Evolutionary conservation across 2,329 filamentous ascomycete genomes (phyloP).

Genomic region (Tolypocladium guangdongense): DNA sequence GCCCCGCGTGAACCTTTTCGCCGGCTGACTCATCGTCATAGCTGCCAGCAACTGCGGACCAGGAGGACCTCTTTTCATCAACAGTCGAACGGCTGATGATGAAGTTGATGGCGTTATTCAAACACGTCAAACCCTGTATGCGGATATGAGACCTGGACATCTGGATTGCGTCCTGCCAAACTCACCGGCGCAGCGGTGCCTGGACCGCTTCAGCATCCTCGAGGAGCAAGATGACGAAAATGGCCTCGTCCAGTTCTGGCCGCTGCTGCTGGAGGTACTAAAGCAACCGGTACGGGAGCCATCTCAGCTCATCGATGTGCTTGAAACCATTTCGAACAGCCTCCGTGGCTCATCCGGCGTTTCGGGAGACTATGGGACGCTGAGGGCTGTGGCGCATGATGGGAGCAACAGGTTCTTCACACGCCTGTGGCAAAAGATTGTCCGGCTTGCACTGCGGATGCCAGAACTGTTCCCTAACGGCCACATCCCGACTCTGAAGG

Average conservation of each 20-base stretch:
- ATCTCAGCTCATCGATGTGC: slow-evolving; percentile 10
- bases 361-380: slow-evolving; percentile 11
- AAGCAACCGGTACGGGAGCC: slow-evolving; percentile 1
- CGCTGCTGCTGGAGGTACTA: slow-evolving; percentile 13
- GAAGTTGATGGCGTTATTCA: neutral
- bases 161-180: slow-evolving; percentile 3
- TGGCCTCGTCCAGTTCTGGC: slow-evolving; percentile 15
- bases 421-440: slow-evolving; percentile 13
- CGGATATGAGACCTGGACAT: neutral
- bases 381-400: slow-evolving; percentile 6
- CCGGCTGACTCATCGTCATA: neutral
- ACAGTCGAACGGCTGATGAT: neutral
- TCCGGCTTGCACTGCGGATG: slow-evolving; percentile 10
- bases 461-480: slow-evolving; percentile 10
- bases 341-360: slow-evolving; percentile 6
- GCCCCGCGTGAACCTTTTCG: neutral
- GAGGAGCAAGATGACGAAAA: slow-evolving; percentile 10
- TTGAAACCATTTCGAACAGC: slow-evolving; percentile 17
- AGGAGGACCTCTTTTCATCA: neutral
- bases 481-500: slow-evolving; percentile 7
- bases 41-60: neutral
- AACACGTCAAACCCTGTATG: no score
- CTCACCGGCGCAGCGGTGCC: slow-evolving; percentile 6
- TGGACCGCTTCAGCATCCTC: slow-evolving; percentile 21
- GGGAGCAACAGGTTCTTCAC: slow-evolving; percentile 3